Evolutionary conservation across 805 yeast species (phyloP).

Genomic region (Peterozyma xylosa): DNA sequence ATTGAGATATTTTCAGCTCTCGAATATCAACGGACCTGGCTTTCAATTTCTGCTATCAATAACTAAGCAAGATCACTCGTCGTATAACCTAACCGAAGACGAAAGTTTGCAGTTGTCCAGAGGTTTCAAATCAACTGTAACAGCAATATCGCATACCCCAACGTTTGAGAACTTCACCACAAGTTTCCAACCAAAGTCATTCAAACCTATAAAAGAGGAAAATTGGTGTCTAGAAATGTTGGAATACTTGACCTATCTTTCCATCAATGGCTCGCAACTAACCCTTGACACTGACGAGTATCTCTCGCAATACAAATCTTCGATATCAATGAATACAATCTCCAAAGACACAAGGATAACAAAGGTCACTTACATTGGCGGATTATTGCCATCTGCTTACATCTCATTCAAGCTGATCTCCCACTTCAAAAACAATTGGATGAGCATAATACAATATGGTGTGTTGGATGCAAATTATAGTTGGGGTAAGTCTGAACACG

Average conservation of each 20-base stretch:
- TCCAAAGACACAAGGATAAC: too few relatives aligned
- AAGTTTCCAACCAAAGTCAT: neutral
- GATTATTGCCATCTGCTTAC: slow-evolving; percentile 11
- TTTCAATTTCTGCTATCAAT: neutral
- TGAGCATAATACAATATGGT: slow-evolving; percentile 18
- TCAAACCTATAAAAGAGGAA: slow-evolving; percentile 11
- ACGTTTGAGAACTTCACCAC: neutral
- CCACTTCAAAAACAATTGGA: slow-evolving; percentile 13
- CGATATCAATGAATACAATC: slow-evolving; percentile 10
- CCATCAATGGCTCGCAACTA: slow-evolving; percentile 19
- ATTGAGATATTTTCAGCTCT: slow-evolving; percentile 3
- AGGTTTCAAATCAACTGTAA: neutral
- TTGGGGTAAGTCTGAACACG: slow-evolving; percentile 20
- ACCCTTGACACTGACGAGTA: slow-evolving; percentile 13
- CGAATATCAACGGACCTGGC: slow-evolving; percentile 5
- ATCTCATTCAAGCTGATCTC: neutral
- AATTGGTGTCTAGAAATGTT: slow-evolving; percentile 15
- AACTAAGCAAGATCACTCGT: slow-evolving; percentile 56
- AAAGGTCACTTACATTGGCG: slow-evolving; percentile 12
- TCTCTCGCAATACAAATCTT: slow-evolving; percentile 17
- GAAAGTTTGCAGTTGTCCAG: slow-evolving; percentile 18
- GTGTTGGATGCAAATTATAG: slow-evolving; percentile 19
- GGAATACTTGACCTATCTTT: slow-evolving; percentile 23
- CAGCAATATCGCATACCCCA: neutral
- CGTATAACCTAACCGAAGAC: slow-evolving; percentile 75